Percentiles rank a stretch among this genome's conserved stretches.
These are phyloP conservation scores for Skeletonema marinoi DNA, from an alignment of 108 stramenopile genomes.

Conservation along the genomic window DNA sequence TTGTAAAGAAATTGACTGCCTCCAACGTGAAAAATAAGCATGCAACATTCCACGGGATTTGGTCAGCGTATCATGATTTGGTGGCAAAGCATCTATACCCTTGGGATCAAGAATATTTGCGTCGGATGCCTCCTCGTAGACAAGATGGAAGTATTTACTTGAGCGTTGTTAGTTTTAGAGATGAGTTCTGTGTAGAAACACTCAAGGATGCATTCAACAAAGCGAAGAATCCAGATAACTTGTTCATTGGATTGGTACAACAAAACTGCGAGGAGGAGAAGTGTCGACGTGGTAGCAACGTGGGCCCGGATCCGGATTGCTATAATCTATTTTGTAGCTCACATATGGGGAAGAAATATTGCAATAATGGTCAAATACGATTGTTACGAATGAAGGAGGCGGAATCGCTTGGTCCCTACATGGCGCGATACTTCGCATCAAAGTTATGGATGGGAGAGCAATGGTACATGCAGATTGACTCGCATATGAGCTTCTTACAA, in stretches of 20 bases:
- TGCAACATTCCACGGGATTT: conserved; percentile 74
- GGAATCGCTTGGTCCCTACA: conserved; percentile 93
- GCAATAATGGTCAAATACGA: conserved; percentile 71
- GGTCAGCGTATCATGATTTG: conserved; percentile 84
- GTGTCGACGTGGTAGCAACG: conserved; percentile 70
- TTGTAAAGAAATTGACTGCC: conserved; percentile 68
- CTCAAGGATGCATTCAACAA: conserved; percentile 84
- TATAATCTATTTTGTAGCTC: conserved; percentile 75
- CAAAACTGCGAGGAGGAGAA: conserved; percentile 91
- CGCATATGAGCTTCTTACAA: conserved; percentile 86
- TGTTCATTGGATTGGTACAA: conserved; percentile 93
- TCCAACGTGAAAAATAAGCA: conserved; percentile 53
- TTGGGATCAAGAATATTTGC: conserved; percentile 81
- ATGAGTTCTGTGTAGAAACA: conserved; percentile 92
- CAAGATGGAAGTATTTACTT: conserved; percentile 86
- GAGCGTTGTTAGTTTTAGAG: conserved; percentile 91
- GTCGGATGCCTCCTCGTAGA: conserved; percentile 74
- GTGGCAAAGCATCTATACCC: conserved; percentile 77
- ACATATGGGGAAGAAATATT: conserved; percentile 58
- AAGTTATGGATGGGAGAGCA: conserved; percentile 95
- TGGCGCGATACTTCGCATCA: conserved; percentile 90
- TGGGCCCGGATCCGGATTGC: conserved; percentile 79
- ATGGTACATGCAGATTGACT: conserved; percentile 96
- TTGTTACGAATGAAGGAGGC: conserved; percentile 87
- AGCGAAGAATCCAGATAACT: conserved; percentile 84